A percentile compares a stretch with the other conserved stretches of the same genome.
These are phyloP conservation scores for Colletotrichum spaethianum DNA, from an alignment of 2,329 filamentous ascomycete genomes.

Conservation along the genomic window DNA sequence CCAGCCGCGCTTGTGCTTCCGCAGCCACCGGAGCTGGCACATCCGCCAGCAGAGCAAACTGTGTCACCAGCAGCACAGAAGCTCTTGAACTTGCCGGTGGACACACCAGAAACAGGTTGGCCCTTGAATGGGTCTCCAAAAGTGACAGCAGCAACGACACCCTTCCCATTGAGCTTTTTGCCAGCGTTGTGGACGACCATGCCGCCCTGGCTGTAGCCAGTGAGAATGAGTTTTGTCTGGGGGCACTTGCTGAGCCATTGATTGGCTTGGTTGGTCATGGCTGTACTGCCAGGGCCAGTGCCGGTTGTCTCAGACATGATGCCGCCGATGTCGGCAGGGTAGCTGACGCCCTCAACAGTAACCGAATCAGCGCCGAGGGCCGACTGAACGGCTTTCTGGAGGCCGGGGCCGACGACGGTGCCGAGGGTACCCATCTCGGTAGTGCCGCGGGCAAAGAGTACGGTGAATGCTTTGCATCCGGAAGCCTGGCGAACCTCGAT, in stretches of 20 bases:
- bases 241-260: conserved; percentile 59
- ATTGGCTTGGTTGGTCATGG: conserved; percentile 51
- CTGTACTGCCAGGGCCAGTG: conserved; percentile 57
- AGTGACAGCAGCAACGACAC: conserved; percentile 31
- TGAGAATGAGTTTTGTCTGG: conserved; percentile 60
- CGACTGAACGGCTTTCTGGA: conserved; percentile 60
- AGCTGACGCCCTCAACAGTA: conserved; percentile 68
- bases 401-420: conserved; percentile 61
- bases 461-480: conserved; percentile 61
- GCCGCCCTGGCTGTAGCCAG: conserved; percentile 62
- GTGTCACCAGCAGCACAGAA: conserved; percentile 24
- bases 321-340: conserved; percentile 60
- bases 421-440: conserved; percentile 68
- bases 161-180: conserved; percentile 44
- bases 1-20: conserved; percentile 17
- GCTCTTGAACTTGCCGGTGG: conserved; percentile 32
- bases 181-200: conserved; percentile 61
- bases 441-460: conserved; percentile 71
- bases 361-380: conserved; percentile 59
- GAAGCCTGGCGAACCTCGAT: conserved; percentile 33
- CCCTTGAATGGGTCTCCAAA: conserved; percentile 40
- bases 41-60: conserved; percentile 30
- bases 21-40: conserved; percentile 33
- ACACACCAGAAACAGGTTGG: conserved; percentile 13
- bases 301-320: conserved; percentile 59